Evolutionary conservation across 2,329 filamentous ascomycete species (phyloP).

Genomic region (Exophiala spinifera): DNA sequence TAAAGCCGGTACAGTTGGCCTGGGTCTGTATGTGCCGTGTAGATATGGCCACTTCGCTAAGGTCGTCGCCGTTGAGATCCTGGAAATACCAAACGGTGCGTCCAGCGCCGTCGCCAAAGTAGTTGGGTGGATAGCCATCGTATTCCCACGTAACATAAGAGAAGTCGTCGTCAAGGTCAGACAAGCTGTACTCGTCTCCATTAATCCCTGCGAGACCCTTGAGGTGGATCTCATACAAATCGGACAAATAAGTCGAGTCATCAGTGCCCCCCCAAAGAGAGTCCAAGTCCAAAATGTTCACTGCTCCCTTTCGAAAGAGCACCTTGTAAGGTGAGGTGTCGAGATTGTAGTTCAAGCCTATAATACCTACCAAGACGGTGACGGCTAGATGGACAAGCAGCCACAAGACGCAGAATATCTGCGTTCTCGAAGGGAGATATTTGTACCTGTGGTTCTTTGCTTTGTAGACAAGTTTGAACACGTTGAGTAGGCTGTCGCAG

Average conservation of each 20-base stretch:
- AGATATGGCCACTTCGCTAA: not conserved
- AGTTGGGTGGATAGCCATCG: not conserved
- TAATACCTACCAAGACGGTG: slow-evolving; percentile 24
- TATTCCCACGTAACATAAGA: not conserved
- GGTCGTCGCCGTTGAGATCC: slow-evolving; percentile 20
- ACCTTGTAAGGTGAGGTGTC: slow-evolving; percentile 13
- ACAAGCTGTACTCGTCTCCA: slow-evolving; percentile 36
- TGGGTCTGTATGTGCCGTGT: slow-evolving; percentile 15
- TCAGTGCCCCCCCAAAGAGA: slow-evolving; percentile 7
- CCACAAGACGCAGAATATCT: slow-evolving; percentile 23
- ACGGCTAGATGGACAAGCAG: slow-evolving; percentile 22
- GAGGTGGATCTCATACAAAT: slow-evolving; percentile 15
- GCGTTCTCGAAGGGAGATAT: slow-evolving; percentile 20
- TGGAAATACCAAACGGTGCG: slow-evolving; percentile 23
- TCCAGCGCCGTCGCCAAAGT: slow-evolving; percentile 9
- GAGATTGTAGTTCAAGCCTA: slow-evolving; percentile 27
- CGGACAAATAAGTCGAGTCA: slow-evolving; percentile 3
- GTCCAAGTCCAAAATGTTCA: slow-evolving; percentile 20
- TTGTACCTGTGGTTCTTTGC: slow-evolving; percentile 11
- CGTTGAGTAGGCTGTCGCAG: slow-evolving; percentile 23
- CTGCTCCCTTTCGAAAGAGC: slow-evolving; percentile 8
- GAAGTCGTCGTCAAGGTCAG: slow-evolving; percentile 45
- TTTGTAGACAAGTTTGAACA: slow-evolving; percentile 21
- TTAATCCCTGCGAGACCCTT: slow-evolving; percentile 15
- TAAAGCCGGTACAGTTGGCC: slow-evolving; percentile 18